Evolutionary conservation across 192 early-diverging fungal species (phyloP).

Genomic region (Coemansia sp.): DNA sequence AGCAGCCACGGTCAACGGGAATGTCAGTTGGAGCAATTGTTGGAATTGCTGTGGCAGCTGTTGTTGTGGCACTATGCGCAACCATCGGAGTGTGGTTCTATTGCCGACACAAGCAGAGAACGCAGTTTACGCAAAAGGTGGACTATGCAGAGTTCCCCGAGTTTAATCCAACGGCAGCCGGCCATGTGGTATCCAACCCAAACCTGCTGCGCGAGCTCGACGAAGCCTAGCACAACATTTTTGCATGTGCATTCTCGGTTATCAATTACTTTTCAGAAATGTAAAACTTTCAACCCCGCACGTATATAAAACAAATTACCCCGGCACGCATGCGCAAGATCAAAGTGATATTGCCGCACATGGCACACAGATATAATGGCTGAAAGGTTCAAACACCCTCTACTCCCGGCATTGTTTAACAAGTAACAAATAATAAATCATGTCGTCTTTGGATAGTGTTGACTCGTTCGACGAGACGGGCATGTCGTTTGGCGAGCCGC

Average conservation of each 20-base stretch:
- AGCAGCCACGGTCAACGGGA: background rate
- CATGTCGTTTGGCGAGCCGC: conserved; percentile 50
- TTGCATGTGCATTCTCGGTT: too few relatives aligned
- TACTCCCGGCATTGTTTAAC: too few relatives aligned
- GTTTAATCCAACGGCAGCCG: background rate
- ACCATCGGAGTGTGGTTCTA: background rate
- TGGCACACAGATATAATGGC: too few relatives aligned
- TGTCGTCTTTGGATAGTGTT: too few relatives aligned
- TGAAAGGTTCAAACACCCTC: too few relatives aligned
- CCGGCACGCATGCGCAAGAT: too few relatives aligned
- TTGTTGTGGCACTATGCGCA: background rate
- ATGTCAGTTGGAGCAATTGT: background rate
- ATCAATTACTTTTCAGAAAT: too few relatives aligned
- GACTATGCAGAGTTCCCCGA: background rate
- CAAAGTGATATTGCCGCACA: too few relatives aligned
- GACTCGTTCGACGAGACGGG: background rate
- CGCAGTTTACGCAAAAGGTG: background rate
- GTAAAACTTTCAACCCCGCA: too few relatives aligned
- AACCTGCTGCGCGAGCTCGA: background rate
- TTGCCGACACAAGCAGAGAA: background rate
- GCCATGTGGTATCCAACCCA: background rate
- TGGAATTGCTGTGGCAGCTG: background rate
- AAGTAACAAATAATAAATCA: too few relatives aligned
- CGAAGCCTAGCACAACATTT: background rate
- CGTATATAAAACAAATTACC: too few relatives aligned